Percentiles rank a stretch among this genome's conserved stretches.
Conservation (phyloP, 192 early-diverging fungal genomes). For the Mortierella antarctica region DNA sequence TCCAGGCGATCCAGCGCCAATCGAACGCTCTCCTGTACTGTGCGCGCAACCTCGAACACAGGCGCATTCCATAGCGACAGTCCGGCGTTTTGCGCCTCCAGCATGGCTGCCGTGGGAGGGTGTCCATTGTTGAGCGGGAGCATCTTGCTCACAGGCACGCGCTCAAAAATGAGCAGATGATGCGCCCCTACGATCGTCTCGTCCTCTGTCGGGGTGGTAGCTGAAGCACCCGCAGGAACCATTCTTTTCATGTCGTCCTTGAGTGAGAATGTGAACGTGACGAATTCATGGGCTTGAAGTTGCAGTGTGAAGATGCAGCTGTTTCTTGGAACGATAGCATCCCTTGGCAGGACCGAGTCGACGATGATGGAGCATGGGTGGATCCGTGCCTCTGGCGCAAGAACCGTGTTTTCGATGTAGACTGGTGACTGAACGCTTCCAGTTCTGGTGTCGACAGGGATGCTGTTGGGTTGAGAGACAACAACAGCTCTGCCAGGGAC, state of each 20-base stretch:
- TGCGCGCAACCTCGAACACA: slow-evolving; percentile 21
- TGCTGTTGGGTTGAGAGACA: background rate
- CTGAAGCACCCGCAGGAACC: too few species aligned
- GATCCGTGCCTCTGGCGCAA: background rate
- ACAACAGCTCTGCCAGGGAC: slow-evolving; percentile 3
- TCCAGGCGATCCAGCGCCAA: slow-evolving; percentile 25
- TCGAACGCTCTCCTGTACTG: slow-evolving; percentile 18
- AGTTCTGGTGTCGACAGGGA: background rate
- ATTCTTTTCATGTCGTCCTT: slow-evolving; percentile 52
- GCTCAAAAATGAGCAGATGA: slow-evolving; percentile 20
- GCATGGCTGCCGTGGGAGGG: background rate
- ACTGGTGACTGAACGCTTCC: background rate
- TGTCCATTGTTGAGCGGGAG: background rate
- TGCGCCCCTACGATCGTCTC: background rate
- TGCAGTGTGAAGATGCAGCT: slow-evolving; percentile 52
- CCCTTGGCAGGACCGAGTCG: slow-evolving; percentile 10
- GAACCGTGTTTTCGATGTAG: slow-evolving; percentile 16
- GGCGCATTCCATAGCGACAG: slow-evolving; percentile 39
- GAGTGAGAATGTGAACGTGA: slow-evolving; percentile 50
- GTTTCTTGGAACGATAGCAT: slow-evolving; percentile 15
- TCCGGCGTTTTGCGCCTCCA: background rate
- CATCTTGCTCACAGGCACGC: slow-evolving; percentile 12
- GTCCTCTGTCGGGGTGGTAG: background rate
- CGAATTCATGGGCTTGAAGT: slow-evolving; percentile 40
- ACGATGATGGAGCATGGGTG: slow-evolving; percentile 26